Conservation (phyloP, 768 basidiomycete genomes). For the Kwoniella botswanensis region DNA sequence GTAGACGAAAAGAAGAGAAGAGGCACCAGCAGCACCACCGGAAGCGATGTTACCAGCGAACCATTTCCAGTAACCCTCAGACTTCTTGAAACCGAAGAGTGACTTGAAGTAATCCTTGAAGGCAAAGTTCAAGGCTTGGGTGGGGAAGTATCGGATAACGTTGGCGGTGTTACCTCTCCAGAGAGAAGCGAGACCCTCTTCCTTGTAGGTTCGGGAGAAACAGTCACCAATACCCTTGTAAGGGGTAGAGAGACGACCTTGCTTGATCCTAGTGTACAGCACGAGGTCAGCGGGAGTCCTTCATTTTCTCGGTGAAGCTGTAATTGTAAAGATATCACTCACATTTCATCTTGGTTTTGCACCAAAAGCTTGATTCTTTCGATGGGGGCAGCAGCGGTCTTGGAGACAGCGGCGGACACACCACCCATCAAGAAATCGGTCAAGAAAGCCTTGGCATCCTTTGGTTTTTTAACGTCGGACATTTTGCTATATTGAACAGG, state of each 20-base stretch:
- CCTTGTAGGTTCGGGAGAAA: slow-evolving; percentile 85
- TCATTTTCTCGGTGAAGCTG: background rate
- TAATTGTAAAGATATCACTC: slow-evolving; percentile 4
- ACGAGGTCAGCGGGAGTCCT: slow-evolving; percentile 1
- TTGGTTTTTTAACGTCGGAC: slow-evolving; percentile 67
- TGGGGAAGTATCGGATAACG: slow-evolving; percentile 99
- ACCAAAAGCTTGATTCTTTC: slow-evolving; percentile 99
- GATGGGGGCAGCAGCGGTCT: slow-evolving; percentile 98
- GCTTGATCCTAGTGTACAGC: slow-evolving; percentile 78
- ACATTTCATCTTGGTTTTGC: slow-evolving; percentile 99
- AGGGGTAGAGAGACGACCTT: slow-evolving; percentile 92
- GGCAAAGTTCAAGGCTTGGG: slow-evolving; percentile 99
- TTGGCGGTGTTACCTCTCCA: slow-evolving; percentile 99
- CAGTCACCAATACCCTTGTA: slow-evolving; percentile 97
- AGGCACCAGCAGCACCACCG: slow-evolving; percentile 99
- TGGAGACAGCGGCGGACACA: slow-evolving; percentile 78
- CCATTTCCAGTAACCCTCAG: slow-evolving; percentile 97
- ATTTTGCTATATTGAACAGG: slow-evolving; percentile 31
- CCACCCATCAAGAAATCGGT: slow-evolving; percentile 63
- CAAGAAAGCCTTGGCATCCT: slow-evolving; percentile 89
- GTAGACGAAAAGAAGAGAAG: slow-evolving; percentile 98
- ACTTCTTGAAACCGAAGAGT: slow-evolving; percentile 97
- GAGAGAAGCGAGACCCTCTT: slow-evolving; percentile 92
- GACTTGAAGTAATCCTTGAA: slow-evolving; percentile 91
- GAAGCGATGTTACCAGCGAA: slow-evolving; percentile 87